Evolutionary conservation across 2,329 filamentous ascomycete genomes (phyloP).

Genomic region (Neofusicoccum cordaticola): DNA sequence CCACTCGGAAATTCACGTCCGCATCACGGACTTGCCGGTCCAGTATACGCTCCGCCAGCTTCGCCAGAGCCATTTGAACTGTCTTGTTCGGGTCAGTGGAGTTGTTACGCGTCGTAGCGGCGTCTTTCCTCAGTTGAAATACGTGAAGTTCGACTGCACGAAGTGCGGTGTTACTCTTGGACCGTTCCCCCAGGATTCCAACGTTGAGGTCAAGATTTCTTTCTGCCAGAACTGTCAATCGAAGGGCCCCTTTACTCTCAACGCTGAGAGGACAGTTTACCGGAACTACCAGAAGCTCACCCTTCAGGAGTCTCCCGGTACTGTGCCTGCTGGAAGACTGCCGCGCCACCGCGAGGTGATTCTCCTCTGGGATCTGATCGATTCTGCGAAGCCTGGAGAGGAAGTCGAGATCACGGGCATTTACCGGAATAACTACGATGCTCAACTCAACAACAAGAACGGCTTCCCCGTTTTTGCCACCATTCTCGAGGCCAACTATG

Average conservation of each 20-base stretch:
- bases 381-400: slow-evolving; percentile 93
- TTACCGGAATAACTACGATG: slow-evolving; percentile 98
- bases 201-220: slow-evolving; percentile 90
- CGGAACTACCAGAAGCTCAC: slow-evolving; percentile 98
- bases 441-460: slow-evolving; percentile 96
- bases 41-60: slow-evolving; percentile 94
- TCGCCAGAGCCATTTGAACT: slow-evolving; percentile 93
- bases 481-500: slow-evolving; percentile 94
- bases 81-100: slow-evolving; percentile 87
- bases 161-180: slow-evolving; percentile 92
- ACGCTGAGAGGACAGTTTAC: slow-evolving; percentile 97
- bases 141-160: slow-evolving; percentile 94
- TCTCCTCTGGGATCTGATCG: slow-evolving; percentile 93
- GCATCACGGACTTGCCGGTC: slow-evolving; percentile 90
- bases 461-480: slow-evolving; percentile 98
- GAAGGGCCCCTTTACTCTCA: slow-evolving; percentile 88
- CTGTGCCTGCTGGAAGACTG: slow-evolving; percentile 90
- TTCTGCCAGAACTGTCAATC: slow-evolving; percentile 98
- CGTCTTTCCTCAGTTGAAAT: slow-evolving; percentile 96
- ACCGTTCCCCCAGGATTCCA: slow-evolving; percentile 96
- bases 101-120: slow-evolving; percentile 92
- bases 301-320: slow-evolving; percentile 93
- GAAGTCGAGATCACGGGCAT: slow-evolving; percentile 96
- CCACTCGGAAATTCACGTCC: slow-evolving; percentile 95
- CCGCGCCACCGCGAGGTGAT: slow-evolving; percentile 93